Evolutionary conservation across 1,139 yeast species (phyloP), one percentile per base, ranked within the genome.

Genomic region (Pichia sp.): DNA sequence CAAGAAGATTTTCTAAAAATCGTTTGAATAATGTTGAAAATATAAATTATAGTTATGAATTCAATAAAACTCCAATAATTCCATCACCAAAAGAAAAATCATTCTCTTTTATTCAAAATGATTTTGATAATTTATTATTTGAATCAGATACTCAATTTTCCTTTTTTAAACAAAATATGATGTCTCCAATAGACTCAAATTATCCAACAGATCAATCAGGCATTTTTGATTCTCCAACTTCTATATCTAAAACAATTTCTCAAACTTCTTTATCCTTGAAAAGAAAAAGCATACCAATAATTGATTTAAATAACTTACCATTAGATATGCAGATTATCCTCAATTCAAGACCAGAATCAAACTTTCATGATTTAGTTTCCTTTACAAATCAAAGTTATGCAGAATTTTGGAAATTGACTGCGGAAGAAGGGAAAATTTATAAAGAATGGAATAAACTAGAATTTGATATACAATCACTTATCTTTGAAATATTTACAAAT

Each of bases 361-460:
- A 51, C 36, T 40, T 43, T 2, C 63, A 59, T 43, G 40, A 47
- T 12, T 43, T 59, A 37, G 48, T 47, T 12, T 42, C 43, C 6
- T 58, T 58, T 33, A 54, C 49, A 20, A 56, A 55, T 38, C 44
- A 48, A 3, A 54, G 55, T 30, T 60, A 57, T 38, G 43, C 43
- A 1, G 57, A 54, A 24, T 60, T 59, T 42, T 61, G 64, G 64
- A 54, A 52, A 30, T 36, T 61, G 5, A 48, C 56, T 1, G 23
- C 41, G 2, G 58, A 57, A 9, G 64, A 61, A 39, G 52, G 53
- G 2, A 31, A 29, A 26, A 34, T 31, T 4, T 46, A 55, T 12
- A 53, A 40, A 26, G 44, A 47, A 1, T 59, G 65, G 63, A 53
- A 55, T 33, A 42, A 53, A 16, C 33, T 43, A 4, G 60, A 58